Evolutionary conservation across 495 filamentous ascomycete genomes (phyloP).

Genomic region (Aspergillus kassunensis): DNA sequence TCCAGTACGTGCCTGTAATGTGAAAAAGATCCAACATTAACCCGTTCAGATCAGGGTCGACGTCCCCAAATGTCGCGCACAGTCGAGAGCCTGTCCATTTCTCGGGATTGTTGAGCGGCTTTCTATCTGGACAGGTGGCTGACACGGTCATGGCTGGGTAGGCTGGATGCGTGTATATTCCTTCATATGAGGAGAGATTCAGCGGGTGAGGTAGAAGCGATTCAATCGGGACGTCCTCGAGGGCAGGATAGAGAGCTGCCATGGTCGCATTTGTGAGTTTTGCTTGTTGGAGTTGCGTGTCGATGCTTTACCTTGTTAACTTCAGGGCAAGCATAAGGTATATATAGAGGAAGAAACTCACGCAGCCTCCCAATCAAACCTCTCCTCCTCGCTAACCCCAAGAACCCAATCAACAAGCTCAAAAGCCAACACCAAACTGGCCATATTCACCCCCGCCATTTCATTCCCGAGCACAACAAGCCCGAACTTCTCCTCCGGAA

Average conservation of each 20-base stretch:
- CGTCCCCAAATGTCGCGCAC: background rate
- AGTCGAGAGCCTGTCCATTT: background rate
- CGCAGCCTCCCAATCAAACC: background rate
- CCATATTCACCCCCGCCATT: background rate
- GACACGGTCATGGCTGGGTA: background rate
- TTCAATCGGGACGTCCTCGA: background rate
- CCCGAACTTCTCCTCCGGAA: background rate
- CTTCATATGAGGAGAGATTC: background rate
- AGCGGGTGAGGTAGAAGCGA: background rate
- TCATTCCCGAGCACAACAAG: conserved; percentile 8
- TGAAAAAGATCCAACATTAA: conserved; percentile 1
- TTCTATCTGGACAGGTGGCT: background rate
- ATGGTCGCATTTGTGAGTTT: background rate
- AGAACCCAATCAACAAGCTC: conserved; percentile 7
- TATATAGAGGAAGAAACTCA: background rate
- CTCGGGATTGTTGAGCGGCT: background rate
- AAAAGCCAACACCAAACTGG: background rate
- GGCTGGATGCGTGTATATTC: conserved; percentile 1
- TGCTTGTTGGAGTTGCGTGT: background rate
- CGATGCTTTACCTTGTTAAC: background rate
- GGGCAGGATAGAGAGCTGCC: background rate
- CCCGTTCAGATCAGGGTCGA: background rate
- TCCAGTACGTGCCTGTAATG: conserved; percentile 1
- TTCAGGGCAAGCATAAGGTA: background rate
- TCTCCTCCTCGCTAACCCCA: background rate